phyloP scores from a whole-genome alignment of 108 stramenopile species.

The Bacterosira constricta region DNA sequence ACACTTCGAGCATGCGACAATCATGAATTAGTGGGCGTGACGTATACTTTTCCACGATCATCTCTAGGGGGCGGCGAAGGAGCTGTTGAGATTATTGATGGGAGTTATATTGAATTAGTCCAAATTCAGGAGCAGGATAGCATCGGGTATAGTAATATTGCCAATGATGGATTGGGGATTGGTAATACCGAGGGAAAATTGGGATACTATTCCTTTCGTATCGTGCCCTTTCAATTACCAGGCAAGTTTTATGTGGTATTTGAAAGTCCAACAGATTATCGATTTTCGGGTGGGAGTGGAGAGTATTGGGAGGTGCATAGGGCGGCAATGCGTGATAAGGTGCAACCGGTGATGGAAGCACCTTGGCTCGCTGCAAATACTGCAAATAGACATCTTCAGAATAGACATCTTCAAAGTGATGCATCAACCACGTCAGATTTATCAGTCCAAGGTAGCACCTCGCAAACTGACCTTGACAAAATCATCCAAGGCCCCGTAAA shows the following conservation, averaged over 20 bases:
- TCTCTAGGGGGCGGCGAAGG: background rate
- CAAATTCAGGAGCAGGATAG: background rate
- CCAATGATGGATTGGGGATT: background rate
- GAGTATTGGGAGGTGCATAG: slow-evolving; percentile 31
- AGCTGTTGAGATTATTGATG: background rate
- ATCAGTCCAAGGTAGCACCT: too few species aligned
- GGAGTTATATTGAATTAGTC: background rate
- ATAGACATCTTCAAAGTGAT: background rate
- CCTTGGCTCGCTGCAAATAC: background rate
- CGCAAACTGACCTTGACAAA: too few species aligned
- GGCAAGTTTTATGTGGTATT: slow-evolving; percentile 38
- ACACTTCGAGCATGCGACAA: background rate
- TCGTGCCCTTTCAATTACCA: slow-evolving; percentile 25
- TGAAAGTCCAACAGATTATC: slow-evolving; percentile 17
- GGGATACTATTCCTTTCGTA: slow-evolving; percentile 22
- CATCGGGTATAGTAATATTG: too few species aligned
- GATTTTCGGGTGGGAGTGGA: slow-evolving; percentile 19
- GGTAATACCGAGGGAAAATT: slow-evolving; percentile 1
- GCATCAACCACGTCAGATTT: background rate
- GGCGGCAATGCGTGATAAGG: slow-evolving; percentile 14
- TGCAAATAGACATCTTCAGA: too few species aligned
- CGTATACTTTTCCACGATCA: slow-evolving; percentile 19
- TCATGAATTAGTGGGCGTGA: slow-evolving; percentile 8
- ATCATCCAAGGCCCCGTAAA: slow-evolving; percentile 9
- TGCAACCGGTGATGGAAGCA: slow-evolving; percentile 24